Base-by-base conservation (phyloP, 2,329 filamentous ascomycete genomes). In the Fusarium sp. region DNA sequence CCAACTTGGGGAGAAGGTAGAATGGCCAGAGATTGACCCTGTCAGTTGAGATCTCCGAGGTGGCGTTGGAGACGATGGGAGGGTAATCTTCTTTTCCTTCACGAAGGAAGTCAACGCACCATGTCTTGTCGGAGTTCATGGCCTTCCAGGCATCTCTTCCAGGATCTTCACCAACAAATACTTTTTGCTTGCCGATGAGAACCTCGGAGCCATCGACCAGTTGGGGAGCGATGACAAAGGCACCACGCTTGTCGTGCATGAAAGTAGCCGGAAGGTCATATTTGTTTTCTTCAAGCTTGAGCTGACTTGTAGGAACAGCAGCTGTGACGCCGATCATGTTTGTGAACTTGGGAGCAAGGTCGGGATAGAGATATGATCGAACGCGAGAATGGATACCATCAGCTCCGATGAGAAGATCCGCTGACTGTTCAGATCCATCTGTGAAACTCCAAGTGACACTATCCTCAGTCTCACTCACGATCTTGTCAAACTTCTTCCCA, bases 371-470 rank as follows among this genome's bases (percentile, higher is more conserved):
- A 41, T 87, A 82, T 5, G 77, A 79, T 4, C 86, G 81, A 0
- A 89, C 84, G 0, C 77, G 79, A 1, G 86, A 88, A 71, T 89
- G 85, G 50, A 89, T 89, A 1, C 88, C 87, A 60, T 90, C 87
- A 0, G 86, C 85, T 0, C 86, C 87, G 16, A 89, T 78, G 0
- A 90, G 80, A 13, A 86, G 71, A 3, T 76, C 68, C 0, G 84
- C 83, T 0, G 69, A 74, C 2, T 69, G 77, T 0, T 72, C 77
- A 0, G 78, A 78, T 2, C 84, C 85, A 54, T 87, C 83, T 0
- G 75, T 75, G 57, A 88, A 85, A 13, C 78, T 78, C 67, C 84
- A 85, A 1, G 76, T 80, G 0, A 88, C 83, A 0, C 73, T 72
- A 0, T 79, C 57, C 0, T 79, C 75, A 0, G 76, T 77, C 55